Conservation (phyloP, 2,329 filamentous ascomycete species). For the Aspergillus vadensis region DNA sequence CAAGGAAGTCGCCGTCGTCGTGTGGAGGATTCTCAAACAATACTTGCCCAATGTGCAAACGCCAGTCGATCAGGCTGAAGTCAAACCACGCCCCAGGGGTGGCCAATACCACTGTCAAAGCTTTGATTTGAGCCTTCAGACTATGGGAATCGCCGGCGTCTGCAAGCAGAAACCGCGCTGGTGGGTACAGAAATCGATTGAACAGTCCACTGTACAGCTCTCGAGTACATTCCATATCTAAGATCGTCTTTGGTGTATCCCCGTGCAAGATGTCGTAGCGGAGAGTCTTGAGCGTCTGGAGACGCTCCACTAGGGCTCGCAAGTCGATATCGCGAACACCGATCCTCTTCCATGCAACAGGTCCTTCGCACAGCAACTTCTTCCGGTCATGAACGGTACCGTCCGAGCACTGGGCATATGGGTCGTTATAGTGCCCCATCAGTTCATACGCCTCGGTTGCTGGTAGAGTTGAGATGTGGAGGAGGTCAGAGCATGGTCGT, state of each 20-base stretch:
- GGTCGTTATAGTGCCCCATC: slow-evolving; percentile 37
- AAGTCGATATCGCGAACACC: slow-evolving; percentile 44
- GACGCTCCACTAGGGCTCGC: slow-evolving; percentile 35
- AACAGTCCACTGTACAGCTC: slow-evolving; percentile 41
- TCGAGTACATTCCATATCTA: slow-evolving; percentile 36
- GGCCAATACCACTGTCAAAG: slow-evolving; percentile 46
- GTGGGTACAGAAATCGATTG: slow-evolving; percentile 42
- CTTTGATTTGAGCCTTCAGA: slow-evolving; percentile 50
- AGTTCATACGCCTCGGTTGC: slow-evolving; percentile 37
- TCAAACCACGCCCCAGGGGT: slow-evolving; percentile 51
- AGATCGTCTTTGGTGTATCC: slow-evolving; percentile 35
- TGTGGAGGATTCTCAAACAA: slow-evolving; percentile 46
- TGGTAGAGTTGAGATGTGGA: slow-evolving; percentile 28
- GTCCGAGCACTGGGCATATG: slow-evolving; percentile 40
- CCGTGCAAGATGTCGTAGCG: slow-evolving; percentile 37
- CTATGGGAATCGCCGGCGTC: slow-evolving; percentile 32
- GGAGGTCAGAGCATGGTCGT: slow-evolving; percentile 21
- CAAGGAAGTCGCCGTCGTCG: slow-evolving; percentile 36
- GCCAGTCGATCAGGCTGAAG: slow-evolving; percentile 50
- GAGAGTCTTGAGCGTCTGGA: slow-evolving; percentile 36
- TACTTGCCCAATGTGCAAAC: slow-evolving; percentile 49
- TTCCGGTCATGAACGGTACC: slow-evolving; percentile 40
- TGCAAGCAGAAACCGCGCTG: slow-evolving; percentile 28
- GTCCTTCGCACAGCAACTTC: slow-evolving; percentile 40
- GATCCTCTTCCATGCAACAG: slow-evolving; percentile 44